Evolutionary conservation across 106 monocot genomes (phyloP).

Genomic region (Acorus calamus): DNA sequence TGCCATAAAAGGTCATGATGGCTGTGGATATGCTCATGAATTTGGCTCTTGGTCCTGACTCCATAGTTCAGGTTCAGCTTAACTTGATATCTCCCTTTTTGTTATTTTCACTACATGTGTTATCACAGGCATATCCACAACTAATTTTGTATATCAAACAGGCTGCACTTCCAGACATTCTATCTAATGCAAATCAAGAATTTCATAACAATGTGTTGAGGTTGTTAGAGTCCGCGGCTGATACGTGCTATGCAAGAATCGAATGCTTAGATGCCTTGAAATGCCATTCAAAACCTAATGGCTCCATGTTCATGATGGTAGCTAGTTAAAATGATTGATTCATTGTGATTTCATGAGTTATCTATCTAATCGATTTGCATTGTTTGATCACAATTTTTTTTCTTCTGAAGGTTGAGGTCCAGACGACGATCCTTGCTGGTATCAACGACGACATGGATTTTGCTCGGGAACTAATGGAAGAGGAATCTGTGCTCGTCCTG

Average conservation of each 20-base stretch:
- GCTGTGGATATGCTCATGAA: constrained; percentile 83
- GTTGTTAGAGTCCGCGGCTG: constrained; percentile 40
- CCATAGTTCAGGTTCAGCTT: constrained; percentile 54
- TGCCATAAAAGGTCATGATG: constrained; percentile 40
- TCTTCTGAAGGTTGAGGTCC: too few relatives aligned
- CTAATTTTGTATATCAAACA: constrained; percentile 9
- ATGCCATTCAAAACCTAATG: constrained; percentile 63
- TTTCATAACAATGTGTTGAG: constrained; percentile 56
- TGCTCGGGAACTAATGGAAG: constrained; percentile 63
- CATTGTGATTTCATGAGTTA: too few relatives aligned
- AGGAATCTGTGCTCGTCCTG: constrained; percentile 73
- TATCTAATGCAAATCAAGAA: constrained; percentile 42
- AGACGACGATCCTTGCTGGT: too few relatives aligned
- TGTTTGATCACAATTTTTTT: too few relatives aligned
- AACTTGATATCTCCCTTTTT: neutral
- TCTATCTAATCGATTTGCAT: too few relatives aligned
- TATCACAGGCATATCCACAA: too few relatives aligned
- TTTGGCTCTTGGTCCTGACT: constrained; percentile 57
- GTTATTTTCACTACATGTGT: neutral
- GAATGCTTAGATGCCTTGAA: constrained; percentile 41
- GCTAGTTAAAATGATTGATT: too few relatives aligned
- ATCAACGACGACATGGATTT: too few relatives aligned
- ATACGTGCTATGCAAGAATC: constrained; percentile 35
- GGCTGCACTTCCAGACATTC: constrained; percentile 68
- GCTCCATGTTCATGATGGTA: too few relatives aligned